Evolutionary conservation across 495 filamentous ascomycete species (phyloP).

Genomic region (Xylaria venustula): DNA sequence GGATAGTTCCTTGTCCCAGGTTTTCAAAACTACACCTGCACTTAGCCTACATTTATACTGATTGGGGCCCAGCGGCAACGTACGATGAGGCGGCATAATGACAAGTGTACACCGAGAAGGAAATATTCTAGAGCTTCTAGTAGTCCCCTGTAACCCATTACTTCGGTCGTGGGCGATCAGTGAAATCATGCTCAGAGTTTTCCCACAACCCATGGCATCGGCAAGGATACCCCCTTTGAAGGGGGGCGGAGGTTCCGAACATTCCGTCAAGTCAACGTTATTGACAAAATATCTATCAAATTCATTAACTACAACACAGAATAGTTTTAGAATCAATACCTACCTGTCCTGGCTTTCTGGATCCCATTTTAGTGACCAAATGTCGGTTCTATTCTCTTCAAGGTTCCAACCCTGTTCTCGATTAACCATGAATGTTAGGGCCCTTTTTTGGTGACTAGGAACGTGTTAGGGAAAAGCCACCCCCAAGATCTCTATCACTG

Average conservation of each 20-base stretch:
- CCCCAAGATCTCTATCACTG: too few species aligned
- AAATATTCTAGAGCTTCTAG: too few species aligned
- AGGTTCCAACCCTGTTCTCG: constrained; percentile 39
- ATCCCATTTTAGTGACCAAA: constrained; percentile 24
- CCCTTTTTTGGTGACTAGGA: constrained; percentile 43
- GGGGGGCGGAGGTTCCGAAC: constrained; percentile 20
- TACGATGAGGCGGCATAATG: constrained; percentile 38
- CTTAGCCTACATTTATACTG: too few species aligned
- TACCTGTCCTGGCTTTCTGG: not conserved
- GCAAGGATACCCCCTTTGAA: constrained; percentile 43
- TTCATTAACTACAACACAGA: too few species aligned
- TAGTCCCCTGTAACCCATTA: too few species aligned
- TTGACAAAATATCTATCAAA: not conserved
- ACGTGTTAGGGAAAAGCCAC: not conserved
- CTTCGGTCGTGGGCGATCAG: constrained; percentile 29
- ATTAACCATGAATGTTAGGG: constrained; percentile 42
- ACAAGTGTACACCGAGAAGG: too few species aligned
- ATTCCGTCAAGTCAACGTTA: not conserved
- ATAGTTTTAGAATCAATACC: too few species aligned
- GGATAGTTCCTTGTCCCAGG: constrained; percentile 2
- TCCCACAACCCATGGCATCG: constrained; percentile 44
- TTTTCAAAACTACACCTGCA: not conserved
- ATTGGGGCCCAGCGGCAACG: too few species aligned
- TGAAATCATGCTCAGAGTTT: constrained; percentile 40
- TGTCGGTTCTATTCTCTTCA: constrained; percentile 11